Percentiles rank a stretch among this genome's conserved stretches.
These are phyloP conservation scores for Marasmius sp. DNA, from an alignment of 1,284 basidiomycete species.

Conservation along the genomic window DNA sequence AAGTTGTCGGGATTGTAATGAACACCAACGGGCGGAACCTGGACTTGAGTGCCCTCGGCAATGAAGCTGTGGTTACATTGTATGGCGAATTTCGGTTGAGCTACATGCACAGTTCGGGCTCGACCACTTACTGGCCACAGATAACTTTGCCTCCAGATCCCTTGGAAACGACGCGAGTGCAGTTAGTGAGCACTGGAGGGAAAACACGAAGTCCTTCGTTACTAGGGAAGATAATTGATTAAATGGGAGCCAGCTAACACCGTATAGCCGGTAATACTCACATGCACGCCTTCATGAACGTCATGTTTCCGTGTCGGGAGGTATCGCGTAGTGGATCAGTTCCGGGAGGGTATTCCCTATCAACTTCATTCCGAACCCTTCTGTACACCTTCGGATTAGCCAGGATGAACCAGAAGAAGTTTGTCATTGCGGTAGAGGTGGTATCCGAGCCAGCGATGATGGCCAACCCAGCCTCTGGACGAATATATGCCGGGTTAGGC, in stretches of 20 bases:
- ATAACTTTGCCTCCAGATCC: conserved; percentile 25
- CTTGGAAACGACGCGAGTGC: conserved; percentile 26
- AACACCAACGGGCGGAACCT: background rate
- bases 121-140: conserved; percentile 27
- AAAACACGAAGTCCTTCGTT: conserved; percentile 39
- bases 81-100: background rate
- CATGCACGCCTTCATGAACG: conserved; percentile 38
- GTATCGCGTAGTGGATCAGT: background rate
- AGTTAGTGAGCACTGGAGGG: conserved; percentile 34
- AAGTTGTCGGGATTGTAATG: conserved; percentile 3
- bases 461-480: conserved; percentile 24
- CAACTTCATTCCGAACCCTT: background rate
- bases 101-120: background rate
- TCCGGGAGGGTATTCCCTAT: background rate
- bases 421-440: conserved; percentile 2
- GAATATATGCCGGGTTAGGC: conserved; percentile 4
- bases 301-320: conserved; percentile 18
- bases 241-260: background rate
- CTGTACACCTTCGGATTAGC: background rate
- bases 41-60: conserved; percentile 2
- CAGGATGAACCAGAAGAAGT: conserved; percentile 3
- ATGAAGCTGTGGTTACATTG: background rate
- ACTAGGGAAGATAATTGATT: conserved; percentile 19
- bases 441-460: conserved; percentile 23
- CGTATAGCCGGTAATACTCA: conserved; percentile 19